Base-by-base conservation (phyloP, 352 stramenopile species). In the Saprolegnia diclina region DNA sequence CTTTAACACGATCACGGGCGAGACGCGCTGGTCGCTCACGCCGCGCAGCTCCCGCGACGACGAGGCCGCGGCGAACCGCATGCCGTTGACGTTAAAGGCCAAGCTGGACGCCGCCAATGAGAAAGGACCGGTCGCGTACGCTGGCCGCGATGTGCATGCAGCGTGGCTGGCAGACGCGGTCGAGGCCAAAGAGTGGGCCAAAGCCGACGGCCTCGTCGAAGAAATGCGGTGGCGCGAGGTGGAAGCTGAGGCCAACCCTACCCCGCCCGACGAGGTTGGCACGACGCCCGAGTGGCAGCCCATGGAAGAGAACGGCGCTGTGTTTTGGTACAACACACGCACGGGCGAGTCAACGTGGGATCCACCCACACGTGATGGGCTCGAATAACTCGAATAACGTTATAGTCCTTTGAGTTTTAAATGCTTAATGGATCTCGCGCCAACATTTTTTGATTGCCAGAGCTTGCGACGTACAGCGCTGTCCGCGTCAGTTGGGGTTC, bases 1-100 rank as follows among this genome's bases (percentile, higher is more conserved):
- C 65, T 95, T 92, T 76, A 97, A 97, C 65, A 88, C 89, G 64
- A 78, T 90, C 65, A 97, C 83, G 24, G 82, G 93, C 29, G 85
- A 97, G 71, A 83, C 79, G 7, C 77, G 85, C 55, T 97, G 89
- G 90, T 92, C 85, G 22, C 72, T 94, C 19, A 91, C 84, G 5
- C 86, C 86, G 22, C 79, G 82, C 2, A 92, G 81, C 59, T 82
- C 84, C 40, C 75, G 77, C 0, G 82, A 68, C 24, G 62, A 92
- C 61, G 74, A 61, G 1, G 79, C 89, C 46, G 50, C 44, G 0
- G 72, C 79, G n/a, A 76, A 82, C 19, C 79, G 90, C 44, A 90
- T 92, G 38, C 77, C 85, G 1, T 67, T 92, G 35, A 77, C 75
- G 21, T 64, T 92, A 6, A 77, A 78, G 29, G 75, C 76, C 18